Percentiles rank a stretch among this genome's conserved stretches.
Conservation (phyloP, 176 grass and related monocot genomes). For the Echinochloa phyllopogon region DNA sequence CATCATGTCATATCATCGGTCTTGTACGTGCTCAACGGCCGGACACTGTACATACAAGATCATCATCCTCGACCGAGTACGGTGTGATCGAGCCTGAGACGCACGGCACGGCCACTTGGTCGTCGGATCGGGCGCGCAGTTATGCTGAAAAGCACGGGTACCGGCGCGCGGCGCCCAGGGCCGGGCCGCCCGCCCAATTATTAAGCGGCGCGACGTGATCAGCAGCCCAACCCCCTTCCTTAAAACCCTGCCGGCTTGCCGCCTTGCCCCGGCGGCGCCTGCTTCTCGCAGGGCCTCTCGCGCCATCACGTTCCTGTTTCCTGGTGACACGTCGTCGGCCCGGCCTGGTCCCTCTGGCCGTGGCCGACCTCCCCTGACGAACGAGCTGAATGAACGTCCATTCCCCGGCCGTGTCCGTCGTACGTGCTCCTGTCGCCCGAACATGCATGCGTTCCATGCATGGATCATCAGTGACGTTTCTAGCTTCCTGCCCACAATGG, state of each 20-base stretch:
- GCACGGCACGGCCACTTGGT: not conserved
- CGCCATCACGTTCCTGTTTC: not conserved
- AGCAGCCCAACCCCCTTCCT: not conserved
- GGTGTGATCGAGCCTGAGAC: too few species aligned
- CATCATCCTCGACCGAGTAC: too few species aligned
- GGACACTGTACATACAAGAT: not conserved
- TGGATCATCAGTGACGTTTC: too few species aligned
- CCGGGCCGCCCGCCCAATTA: slow-evolving; percentile 40
- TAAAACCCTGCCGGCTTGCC: not conserved
- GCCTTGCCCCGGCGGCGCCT: not conserved
- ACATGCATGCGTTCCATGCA: too few species aligned
- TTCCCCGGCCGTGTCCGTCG: too few species aligned
- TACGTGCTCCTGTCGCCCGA: too few species aligned
- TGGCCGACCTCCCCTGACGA: too few species aligned
- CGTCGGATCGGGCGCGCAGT: not conserved
- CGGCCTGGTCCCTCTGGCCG: too few species aligned
- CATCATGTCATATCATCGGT: not conserved
- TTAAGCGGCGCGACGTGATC: not conserved
- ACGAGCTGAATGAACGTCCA: too few species aligned
- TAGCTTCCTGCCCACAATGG: too few species aligned
- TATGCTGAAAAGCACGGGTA: slow-evolving; percentile 42
- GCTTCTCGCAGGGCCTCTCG: not conserved
- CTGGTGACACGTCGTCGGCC: not conserved
- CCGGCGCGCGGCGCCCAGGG: slow-evolving; percentile 9
- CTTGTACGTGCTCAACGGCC: not conserved